Percentiles rank a stretch among this genome's conserved stretches.
Conservation (phyloP, 73 alveolate species). For the Paramecium biaurelia region DNA sequence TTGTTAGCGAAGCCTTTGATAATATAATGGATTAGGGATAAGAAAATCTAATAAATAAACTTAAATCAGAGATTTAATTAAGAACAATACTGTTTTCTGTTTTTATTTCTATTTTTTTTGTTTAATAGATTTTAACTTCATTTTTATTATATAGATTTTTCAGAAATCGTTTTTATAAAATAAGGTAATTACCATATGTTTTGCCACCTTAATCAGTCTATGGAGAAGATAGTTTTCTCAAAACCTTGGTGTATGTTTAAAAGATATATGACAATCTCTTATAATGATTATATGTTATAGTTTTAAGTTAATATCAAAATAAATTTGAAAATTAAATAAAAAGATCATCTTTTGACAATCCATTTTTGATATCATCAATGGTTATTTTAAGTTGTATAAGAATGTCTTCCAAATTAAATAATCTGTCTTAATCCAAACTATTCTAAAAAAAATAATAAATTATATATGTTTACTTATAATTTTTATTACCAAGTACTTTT, state of each 20-base stretch:
- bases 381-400: slow-evolving; percentile 83
- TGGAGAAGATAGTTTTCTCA: slow-evolving; percentile 40
- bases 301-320: not conserved
- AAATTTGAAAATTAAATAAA: slow-evolving; percentile 34
- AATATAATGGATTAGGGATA: not conserved
- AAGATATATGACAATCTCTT: slow-evolving; percentile 30
- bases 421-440: slow-evolving; percentile 70
- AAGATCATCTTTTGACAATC: slow-evolving; percentile 72
- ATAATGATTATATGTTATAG: not conserved
- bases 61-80: not conserved
- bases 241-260: slow-evolving; percentile 22
- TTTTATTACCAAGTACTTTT: not conserved
- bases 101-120: not conserved
- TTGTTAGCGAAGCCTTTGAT: not conserved
- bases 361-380: slow-evolving; percentile 68
- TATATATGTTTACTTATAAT: not conserved
- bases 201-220: slow-evolving; percentile 32
- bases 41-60: not conserved
- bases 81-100: not conserved
- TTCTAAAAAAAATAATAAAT: not conserved
- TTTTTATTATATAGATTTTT: not conserved
- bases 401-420: slow-evolving; percentile 86
- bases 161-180: slow-evolving; percentile 1
- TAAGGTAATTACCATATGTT: slow-evolving; percentile 27
- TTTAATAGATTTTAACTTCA: not conserved